Evolutionary conservation across 495 filamentous ascomycete species (phyloP).

Genomic region (Tuber calosporum): DNA sequence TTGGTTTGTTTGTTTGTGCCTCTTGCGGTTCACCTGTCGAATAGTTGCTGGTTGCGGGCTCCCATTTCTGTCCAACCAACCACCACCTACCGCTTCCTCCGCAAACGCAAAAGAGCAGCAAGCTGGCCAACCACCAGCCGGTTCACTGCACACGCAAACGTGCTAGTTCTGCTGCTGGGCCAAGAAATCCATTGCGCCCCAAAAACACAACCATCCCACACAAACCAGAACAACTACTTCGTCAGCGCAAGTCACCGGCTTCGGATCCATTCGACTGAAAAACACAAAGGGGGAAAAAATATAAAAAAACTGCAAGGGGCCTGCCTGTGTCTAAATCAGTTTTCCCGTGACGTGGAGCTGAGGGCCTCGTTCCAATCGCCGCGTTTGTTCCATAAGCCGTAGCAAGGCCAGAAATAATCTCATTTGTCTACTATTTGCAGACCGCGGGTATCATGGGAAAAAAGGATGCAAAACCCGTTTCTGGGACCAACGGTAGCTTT

Average conservation of each 20-base stretch:
- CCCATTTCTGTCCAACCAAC: neutral
- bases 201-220: slow-evolving; percentile 12
- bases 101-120: neutral
- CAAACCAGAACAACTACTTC: slow-evolving; percentile 5
- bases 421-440: neutral
- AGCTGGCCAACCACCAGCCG: slow-evolving; percentile 14
- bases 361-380: slow-evolving; percentile 30
- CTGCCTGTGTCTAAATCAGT: slow-evolving; percentile 29
- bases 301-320: slow-evolving; percentile 36
- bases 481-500: slow-evolving; percentile 25
- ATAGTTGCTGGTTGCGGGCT: neutral
- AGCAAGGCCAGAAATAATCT: slow-evolving; percentile 7
- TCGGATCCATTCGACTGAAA: slow-evolving; percentile 14
- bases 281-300: slow-evolving; percentile 18
- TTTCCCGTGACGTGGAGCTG: slow-evolving; percentile 32
- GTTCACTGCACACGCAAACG: slow-evolving; percentile 7
- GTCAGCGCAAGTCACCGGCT: slow-evolving; percentile 11
- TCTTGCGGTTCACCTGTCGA: neutral
- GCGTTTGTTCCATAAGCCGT: slow-evolving; percentile 13
- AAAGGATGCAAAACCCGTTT: slow-evolving; percentile 28
- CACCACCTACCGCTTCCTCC: neutral
- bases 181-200: slow-evolving; percentile 19
- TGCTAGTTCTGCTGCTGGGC: slow-evolving; percentile 13
- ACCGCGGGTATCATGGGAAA: slow-evolving; percentile 31
- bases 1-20: neutral